These are phyloP conservation scores for Hyphodiscus sp. DNA, from an alignment of 2,329 filamentous ascomycete genomes.

Conservation along the genomic window DNA sequence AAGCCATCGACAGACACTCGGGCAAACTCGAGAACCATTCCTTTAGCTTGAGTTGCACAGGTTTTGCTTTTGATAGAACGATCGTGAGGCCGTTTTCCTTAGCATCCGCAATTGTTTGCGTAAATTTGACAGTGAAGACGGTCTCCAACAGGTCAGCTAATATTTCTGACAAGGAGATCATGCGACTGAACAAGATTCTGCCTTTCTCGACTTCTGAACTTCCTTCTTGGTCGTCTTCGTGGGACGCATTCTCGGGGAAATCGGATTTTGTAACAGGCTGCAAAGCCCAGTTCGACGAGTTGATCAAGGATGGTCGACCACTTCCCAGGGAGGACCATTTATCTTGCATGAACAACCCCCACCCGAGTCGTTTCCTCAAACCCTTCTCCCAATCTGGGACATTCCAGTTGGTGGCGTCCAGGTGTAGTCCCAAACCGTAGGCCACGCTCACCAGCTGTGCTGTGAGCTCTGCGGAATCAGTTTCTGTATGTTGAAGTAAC, in stretches of 20 bases:
- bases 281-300: constrained; percentile 49
- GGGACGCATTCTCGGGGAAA: constrained; percentile 33
- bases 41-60: constrained; percentile 41
- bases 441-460: constrained; percentile 47
- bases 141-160: constrained; percentile 44
- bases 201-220: constrained; percentile 40
- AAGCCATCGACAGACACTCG: constrained; percentile 39
- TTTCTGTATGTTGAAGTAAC: constrained; percentile 38
- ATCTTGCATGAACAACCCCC: constrained; percentile 61
- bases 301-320: constrained; percentile 50
- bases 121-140: constrained; percentile 37
- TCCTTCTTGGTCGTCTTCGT: constrained; percentile 28
- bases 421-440: constrained; percentile 52
- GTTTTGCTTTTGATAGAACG: constrained; percentile 41
- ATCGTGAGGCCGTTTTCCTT: constrained; percentile 17
- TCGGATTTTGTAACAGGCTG: constrained; percentile 37
- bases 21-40: constrained; percentile 43
- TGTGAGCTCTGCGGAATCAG: constrained; percentile 28
- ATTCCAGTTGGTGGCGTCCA: constrained; percentile 56
- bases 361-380: constrained; percentile 53
- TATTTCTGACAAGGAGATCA: constrained; percentile 44
- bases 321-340: constrained; percentile 54
- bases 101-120: constrained; percentile 20
- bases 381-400: constrained; percentile 58
- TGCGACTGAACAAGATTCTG: constrained; percentile 42